These are phyloP conservation scores for Mortierella sp. DNA, from an alignment of 371 early-diverging fungal genomes.

Conservation along the genomic window DNA sequence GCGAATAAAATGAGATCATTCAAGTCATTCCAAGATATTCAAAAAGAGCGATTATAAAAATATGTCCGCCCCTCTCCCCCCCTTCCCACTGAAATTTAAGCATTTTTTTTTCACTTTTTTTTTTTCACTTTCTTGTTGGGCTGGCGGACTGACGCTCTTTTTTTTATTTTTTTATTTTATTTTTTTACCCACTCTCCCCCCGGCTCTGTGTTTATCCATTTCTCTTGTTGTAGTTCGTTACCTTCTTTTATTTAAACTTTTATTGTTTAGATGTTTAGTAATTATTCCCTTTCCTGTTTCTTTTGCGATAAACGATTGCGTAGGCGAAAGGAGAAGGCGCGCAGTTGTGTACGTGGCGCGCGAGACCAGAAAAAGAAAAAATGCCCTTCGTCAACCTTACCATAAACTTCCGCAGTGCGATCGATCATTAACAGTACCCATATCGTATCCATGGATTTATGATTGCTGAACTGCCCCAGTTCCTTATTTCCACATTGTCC, in stretches of 20 bases:
- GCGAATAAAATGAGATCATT: slow-evolving; percentile 14
- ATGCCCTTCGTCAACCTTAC: background rate
- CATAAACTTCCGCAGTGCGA: background rate
- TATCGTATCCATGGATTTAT: background rate
- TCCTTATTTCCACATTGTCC: slow-evolving; percentile 1
- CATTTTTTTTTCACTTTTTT: slow-evolving; percentile 10
- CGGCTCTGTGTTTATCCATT: slow-evolving; percentile 50
- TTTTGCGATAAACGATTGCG: background rate
- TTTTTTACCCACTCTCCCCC: background rate
- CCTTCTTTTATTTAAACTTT: slow-evolving; percentile 7
- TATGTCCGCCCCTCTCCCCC: background rate
- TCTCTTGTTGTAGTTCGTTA: background rate
- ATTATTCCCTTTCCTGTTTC: slow-evolving; percentile 2
- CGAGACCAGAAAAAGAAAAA: too few relatives aligned
- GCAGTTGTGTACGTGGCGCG: slow-evolving; percentile 1
- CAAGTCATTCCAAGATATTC: slow-evolving; percentile 5
- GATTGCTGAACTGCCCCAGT: background rate
- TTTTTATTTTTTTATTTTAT: slow-evolving; percentile 3
- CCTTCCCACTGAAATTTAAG: background rate
- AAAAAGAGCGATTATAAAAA: slow-evolving; percentile 5
- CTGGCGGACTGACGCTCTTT: slow-evolving; percentile 1
- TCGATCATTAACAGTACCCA: background rate
- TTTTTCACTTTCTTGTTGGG: background rate
- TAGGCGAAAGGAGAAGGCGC: background rate
- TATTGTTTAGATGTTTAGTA: slow-evolving; percentile 4